These are phyloP conservation scores for Aspergillus pseudoterreus DNA, from an alignment of 2,329 filamentous ascomycete species.

Conservation along the genomic window DNA sequence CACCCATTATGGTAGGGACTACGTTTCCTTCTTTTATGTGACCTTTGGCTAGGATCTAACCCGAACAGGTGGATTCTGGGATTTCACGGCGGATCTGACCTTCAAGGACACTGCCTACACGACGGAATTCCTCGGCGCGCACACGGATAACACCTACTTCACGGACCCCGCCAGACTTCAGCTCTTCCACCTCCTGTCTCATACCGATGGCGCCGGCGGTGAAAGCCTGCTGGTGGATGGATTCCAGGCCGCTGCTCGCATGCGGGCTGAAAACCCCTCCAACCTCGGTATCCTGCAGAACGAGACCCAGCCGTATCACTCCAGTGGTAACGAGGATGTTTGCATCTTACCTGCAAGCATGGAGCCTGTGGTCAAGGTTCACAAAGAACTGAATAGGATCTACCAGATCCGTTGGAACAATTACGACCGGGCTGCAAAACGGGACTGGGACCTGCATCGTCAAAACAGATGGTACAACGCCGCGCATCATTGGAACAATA, in stretches of 20 bases:
- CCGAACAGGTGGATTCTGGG: conserved; percentile 61
- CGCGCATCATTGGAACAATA: conserved; percentile 67
- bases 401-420: conserved; percentile 88
- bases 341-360: conserved; percentile 68
- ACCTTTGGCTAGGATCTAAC: too few species aligned
- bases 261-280: conserved; percentile 52
- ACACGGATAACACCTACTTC: conserved; percentile 97
- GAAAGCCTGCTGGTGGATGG: conserved; percentile 81
- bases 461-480: conserved; percentile 72
- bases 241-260: conserved; percentile 64
- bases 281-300: conserved; percentile 58
- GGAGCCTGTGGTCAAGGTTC: conserved; percentile 69
- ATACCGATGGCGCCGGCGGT: conserved; percentile 64
- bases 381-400: conserved; percentile 43
- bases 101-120: conserved; percentile 92
- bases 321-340: conserved; percentile 81
- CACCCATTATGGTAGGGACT: conserved; percentile 79
- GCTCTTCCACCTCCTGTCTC: conserved; percentile 85
- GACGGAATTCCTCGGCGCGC: conserved; percentile 72
- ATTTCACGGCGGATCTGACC: conserved; percentile 85
- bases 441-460: conserved; percentile 48
- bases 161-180: conserved; percentile 87
- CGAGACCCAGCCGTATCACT: conserved; percentile 68
- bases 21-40: background rate
- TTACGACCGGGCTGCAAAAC: conserved; percentile 73